Evolutionary conservation across 2,329 filamentous ascomycete genomes (phyloP).

Genomic region (Botryotinia calthae): DNA sequence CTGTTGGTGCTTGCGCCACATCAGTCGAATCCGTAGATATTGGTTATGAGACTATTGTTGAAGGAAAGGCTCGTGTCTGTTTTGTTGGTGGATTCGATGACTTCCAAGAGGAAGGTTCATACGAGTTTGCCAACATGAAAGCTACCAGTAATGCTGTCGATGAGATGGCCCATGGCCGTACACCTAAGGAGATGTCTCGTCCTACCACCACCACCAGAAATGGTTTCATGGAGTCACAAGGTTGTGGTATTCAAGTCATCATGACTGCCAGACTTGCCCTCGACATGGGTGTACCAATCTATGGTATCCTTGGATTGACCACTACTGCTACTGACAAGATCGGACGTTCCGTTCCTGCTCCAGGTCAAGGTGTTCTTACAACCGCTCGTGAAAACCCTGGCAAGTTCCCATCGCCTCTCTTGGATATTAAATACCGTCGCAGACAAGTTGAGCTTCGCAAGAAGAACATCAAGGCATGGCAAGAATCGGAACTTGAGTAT

Average conservation of each 20-base stretch:
- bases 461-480: slow-evolving; percentile 94
- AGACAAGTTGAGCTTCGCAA: slow-evolving; percentile 92
- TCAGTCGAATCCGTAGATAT: slow-evolving; percentile 97
- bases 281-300: slow-evolving; percentile 98
- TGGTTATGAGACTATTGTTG: slow-evolving; percentile 96
- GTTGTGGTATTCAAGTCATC: slow-evolving; percentile 95
- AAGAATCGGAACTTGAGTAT: slow-evolving; percentile 90
- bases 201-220: slow-evolving; percentile 95
- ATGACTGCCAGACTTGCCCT: slow-evolving; percentile 96
- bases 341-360: slow-evolving; percentile 92
- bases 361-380: slow-evolving; percentile 93
- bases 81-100: slow-evolving; percentile 99
- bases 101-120: slow-evolving; percentile 98
- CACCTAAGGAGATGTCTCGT: slow-evolving; percentile 95
- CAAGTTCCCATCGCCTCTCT: slow-evolving; percentile 90
- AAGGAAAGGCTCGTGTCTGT: slow-evolving; percentile 96
- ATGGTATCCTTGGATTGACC: slow-evolving; percentile 89
- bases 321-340: slow-evolving; percentile 99
- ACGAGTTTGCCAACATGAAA: slow-evolving; percentile 99
- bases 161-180: slow-evolving; percentile 92
- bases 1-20: slow-evolving; percentile 94
- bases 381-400: slow-evolving; percentile 86
- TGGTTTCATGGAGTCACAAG: slow-evolving; percentile 99
- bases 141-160: slow-evolving; percentile 97
- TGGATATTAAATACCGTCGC: slow-evolving; percentile 96